Evolutionary conservation across 495 filamentous ascomycete genomes (phyloP), one percentile per base, ranked within the genome.

Genomic region (Geopyxis carbonaria): DNA sequence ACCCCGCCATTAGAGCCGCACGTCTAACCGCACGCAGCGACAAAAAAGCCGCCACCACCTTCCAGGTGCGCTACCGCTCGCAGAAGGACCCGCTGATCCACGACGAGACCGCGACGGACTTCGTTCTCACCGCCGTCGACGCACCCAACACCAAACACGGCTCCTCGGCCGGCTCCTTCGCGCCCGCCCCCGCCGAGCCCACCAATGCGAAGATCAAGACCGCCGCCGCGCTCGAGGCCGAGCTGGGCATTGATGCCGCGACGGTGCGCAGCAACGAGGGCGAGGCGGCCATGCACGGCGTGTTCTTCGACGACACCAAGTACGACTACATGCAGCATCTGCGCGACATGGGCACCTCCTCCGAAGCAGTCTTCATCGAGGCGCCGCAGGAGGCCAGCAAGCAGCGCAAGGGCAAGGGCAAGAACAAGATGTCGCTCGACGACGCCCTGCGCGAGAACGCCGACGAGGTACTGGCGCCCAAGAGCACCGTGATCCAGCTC

Each of bases 321-420:
- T 97, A 97, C 61, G 91, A 97, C 52, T 97, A 97, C 62, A 95
- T 97, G 89, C 89, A 99, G 59, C 91, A 99, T 61, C 66, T 99
- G 64, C 78, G 82, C n/a, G 89, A 94, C 42, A 55, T 83, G 4
- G 38, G 38, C 13, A 54, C 54, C 11, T 61, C 64, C 21, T 64
- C 66, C 4, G 73, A 78, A 28, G 69, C 73, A 14, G 67, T 79
- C 32, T 93, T 89, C 46, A 67, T 95, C 13, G 80, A 91, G 49
- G 78, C 84, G 0, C 62, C 68, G 15, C 50, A 59, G 6, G 50
- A 55, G 22, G 67, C 64, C 42, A 66, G 63, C 32, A 70, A 75
- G 47, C 66, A 59, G 10, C 24, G 22, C 20, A 79, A 77, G 45
- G 72, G 66, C 21, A 75, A 80, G 57, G 63, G 58, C 21, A 85